Evolutionary conservation across 495 filamentous ascomycete species (phyloP).

Genomic region (Cetradonia linearis): DNA sequence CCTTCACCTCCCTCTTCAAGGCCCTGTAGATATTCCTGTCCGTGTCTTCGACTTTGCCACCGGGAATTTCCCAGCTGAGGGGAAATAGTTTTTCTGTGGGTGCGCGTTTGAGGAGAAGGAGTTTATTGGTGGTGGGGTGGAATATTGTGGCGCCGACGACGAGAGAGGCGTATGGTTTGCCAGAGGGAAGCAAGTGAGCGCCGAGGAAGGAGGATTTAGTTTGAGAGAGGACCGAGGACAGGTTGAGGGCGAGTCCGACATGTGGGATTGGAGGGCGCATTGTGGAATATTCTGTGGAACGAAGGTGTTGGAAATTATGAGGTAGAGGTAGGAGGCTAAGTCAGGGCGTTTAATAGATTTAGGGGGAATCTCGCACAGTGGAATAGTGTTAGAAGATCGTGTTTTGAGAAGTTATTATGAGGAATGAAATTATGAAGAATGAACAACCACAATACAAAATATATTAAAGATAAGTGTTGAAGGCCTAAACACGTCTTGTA

Average conservation of each 20-base stretch:
- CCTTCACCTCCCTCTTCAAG: slow-evolving; percentile 7
- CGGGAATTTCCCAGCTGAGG: slow-evolving; percentile 11
- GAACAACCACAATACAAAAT: not conserved
- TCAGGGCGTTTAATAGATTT: not conserved
- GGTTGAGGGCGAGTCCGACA: not conserved
- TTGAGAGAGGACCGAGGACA: not conserved
- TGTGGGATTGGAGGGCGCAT: not conserved
- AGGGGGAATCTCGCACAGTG: not conserved
- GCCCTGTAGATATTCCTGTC: slow-evolving; percentile 6
- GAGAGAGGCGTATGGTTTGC: not conserved
- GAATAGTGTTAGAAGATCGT: not conserved
- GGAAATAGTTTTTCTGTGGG: slow-evolving; percentile 9
- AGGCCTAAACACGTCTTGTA: not conserved
- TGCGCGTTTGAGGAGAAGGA: slow-evolving; percentile 18
- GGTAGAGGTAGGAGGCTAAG: not conserved
- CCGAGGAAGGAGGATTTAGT: not conserved
- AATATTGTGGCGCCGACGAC: slow-evolving; percentile 13
- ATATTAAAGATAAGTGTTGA: not conserved
- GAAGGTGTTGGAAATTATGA: not conserved
- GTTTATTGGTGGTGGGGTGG: not conserved
- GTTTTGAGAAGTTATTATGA: not conserved
- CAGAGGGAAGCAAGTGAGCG: not conserved
- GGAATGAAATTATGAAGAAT: too few species aligned
- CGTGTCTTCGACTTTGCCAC: slow-evolving; percentile 7
- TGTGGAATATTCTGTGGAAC: not conserved